phyloP scores from a whole-genome alignment of 1,139 yeast genomes.

The Pichia sp. region DNA sequence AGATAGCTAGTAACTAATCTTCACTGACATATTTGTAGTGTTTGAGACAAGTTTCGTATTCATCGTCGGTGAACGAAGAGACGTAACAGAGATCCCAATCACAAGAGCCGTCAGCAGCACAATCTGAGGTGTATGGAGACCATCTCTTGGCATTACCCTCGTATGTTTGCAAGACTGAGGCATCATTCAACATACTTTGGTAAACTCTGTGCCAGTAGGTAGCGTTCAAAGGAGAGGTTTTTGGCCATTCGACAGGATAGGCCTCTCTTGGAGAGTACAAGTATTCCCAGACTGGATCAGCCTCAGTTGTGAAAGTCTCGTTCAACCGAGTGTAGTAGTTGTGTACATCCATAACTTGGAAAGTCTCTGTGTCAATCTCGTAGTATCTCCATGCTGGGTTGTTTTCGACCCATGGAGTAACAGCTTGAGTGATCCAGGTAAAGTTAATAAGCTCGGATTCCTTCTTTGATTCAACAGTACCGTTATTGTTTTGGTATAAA shows the following conservation, averaged over 20 bases:
- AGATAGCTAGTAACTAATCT: neutral
- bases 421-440: constrained; percentile 65
- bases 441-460: constrained; percentile 45
- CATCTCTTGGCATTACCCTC: constrained; percentile 45
- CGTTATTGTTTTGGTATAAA: constrained; percentile 34
- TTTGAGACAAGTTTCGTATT: constrained; percentile 26
- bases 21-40: constrained; percentile 4
- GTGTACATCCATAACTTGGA: constrained; percentile 55
- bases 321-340: constrained; percentile 54
- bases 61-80: constrained; percentile 33
- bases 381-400: constrained; percentile 75
- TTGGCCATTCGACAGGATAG: constrained; percentile 46
- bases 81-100: constrained; percentile 42
- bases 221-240: constrained; percentile 48
- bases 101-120: constrained; percentile 37
- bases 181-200: constrained; percentile 24
- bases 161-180: constrained; percentile 30
- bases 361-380: constrained; percentile 59
- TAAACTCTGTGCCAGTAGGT: constrained; percentile 52
- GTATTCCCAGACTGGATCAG: constrained; percentile 51
- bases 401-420: constrained; percentile 54
- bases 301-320: constrained; percentile 47
- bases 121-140: constrained; percentile 47
- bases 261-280: constrained; percentile 53
- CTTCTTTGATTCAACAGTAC: constrained; percentile 30